Base-by-base conservation (phyloP, 2,329 filamentous ascomycete genomes). In the Lasiodiplodia sp. region DNA sequence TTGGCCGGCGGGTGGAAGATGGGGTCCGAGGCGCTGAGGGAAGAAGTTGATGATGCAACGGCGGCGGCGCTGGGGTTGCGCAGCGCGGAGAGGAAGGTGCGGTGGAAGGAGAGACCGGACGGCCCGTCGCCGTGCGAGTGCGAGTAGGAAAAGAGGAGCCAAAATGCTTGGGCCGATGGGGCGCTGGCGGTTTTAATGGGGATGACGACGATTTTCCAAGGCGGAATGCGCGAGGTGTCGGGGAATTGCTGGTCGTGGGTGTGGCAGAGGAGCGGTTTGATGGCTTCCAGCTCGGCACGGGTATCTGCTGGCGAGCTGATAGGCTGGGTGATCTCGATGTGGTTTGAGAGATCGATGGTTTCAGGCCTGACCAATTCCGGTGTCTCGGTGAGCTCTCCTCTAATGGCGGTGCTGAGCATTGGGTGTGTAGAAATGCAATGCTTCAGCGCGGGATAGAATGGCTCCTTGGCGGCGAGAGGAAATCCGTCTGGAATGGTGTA, bases 91-190 rank as follows among this genome's bases (percentile, higher is more conserved):
- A 83, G 72, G 57, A 85, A 80, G 0, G 80, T 77, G 3, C 72
- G 74, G 67, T 85, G 83, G 68, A 86, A 84, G 4, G 79, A 72
- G 0, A 78, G 64, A 6, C 82, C 83, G 0, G 79, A 80, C 47
- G 76, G 77, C 0, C 83, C 84, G 70, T 86, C 84, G 8, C 80
- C 81, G 3, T 83, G 74, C 2, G 76, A 73, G 72, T 86, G 84
- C 0, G 82, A 84, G 71, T 75, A 84, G 0, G 76, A 73, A 65
- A 84, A 85, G 0, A 77, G 74, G 7, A 83, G 74, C 52, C 81
- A 79, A 70, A 72, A 77, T 16, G 75, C 72, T 6, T 18, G 71
- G 55, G 21, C 18, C 5, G 63, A 21, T 23, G 28, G 23, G n/a
- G 23, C 11, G 44, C 18, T 28, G 25, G 44, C 18, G 21, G 31